Conservation (phyloP, 2,329 filamentous ascomycete genomes). For the Raffaelea deltoideospora region DNA sequence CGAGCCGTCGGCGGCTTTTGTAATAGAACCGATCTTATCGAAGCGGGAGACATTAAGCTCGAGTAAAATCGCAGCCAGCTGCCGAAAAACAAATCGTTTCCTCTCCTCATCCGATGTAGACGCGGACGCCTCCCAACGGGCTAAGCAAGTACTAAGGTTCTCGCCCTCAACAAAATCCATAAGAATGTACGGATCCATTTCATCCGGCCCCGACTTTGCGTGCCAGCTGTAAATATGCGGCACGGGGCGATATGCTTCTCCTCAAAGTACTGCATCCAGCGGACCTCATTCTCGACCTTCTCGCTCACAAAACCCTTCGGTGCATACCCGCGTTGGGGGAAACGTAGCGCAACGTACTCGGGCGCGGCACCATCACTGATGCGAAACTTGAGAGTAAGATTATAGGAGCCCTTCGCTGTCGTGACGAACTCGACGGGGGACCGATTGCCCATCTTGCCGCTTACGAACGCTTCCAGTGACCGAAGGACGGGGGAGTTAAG, state of each 20-base stretch:
- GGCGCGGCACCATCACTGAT: too few relatives aligned
- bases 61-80: conserved; percentile 1
- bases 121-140: neutral
- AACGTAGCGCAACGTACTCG: neutral
- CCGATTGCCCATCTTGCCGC: too few relatives aligned
- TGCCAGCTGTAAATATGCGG: conserved; percentile 1
- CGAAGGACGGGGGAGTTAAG: too few relatives aligned
- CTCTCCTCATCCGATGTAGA: neutral
- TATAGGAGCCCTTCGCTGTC: too few relatives aligned
- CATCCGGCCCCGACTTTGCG: neutral
- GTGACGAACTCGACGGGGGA: too few relatives aligned
- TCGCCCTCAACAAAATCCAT: conserved; percentile 4
- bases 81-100: neutral
- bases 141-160: neutral
- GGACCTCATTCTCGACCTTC: conserved; percentile 2
- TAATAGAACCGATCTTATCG: conserved; percentile 1
- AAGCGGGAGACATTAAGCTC: neutral
- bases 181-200: conserved; percentile 2
- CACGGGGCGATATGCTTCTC: neutral
- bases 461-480: too few relatives aligned
- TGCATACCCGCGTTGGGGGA: neutral
- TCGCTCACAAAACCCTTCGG: neutral
- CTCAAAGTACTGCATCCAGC: conserved; percentile 3
- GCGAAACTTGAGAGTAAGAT: too few relatives aligned
- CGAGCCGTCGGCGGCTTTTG: neutral